Evolutionary conservation across 768 basidiomycete species (phyloP).

Genomic region (Boletus rex-veris): DNA sequence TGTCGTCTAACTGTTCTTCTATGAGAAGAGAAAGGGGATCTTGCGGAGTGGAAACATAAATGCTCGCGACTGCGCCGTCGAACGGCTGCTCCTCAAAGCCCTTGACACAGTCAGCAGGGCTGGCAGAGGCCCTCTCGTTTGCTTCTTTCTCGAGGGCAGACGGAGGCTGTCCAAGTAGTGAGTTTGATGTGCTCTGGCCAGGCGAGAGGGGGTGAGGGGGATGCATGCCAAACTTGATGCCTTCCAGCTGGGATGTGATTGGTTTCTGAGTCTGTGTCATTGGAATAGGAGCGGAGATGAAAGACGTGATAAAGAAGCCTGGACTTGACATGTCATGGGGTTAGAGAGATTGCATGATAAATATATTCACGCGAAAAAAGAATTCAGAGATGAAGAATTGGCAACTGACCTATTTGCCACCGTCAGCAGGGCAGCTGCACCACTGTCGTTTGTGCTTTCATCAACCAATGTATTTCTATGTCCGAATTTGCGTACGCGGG

Average conservation of each 20-base stretch:
- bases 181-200: slow-evolving; percentile 15
- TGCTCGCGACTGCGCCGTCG: slow-evolving; percentile 30
- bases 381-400: slow-evolving; percentile 10
- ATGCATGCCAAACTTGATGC: slow-evolving; percentile 17
- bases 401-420: slow-evolving; percentile 22
- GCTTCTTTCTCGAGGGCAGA: slow-evolving; percentile 7
- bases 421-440: slow-evolving; percentile 13
- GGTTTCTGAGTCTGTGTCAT: slow-evolving; percentile 16
- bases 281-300: slow-evolving; percentile 32
- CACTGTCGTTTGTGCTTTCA: background rate
- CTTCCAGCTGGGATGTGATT: slow-evolving; percentile 18
- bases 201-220: slow-evolving; percentile 19
- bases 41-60: slow-evolving; percentile 30
- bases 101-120: background rate
- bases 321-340: slow-evolving; percentile 28
- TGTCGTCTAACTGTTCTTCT: slow-evolving; percentile 54
- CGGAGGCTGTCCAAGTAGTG: slow-evolving; percentile 24
- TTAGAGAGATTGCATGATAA: slow-evolving; percentile 22
- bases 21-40: slow-evolving; percentile 40
- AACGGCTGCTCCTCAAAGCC: slow-evolving; percentile 21
- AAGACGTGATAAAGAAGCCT: slow-evolving; percentile 33
- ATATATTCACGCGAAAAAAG: slow-evolving; percentile 17
- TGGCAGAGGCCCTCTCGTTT: background rate
- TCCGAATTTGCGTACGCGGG: slow-evolving; percentile 49
- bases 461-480: slow-evolving; percentile 15